Evolutionary conservation across 2,329 filamentous ascomycete genomes (phyloP).

Genomic region (Apiospora hydei): DNA sequence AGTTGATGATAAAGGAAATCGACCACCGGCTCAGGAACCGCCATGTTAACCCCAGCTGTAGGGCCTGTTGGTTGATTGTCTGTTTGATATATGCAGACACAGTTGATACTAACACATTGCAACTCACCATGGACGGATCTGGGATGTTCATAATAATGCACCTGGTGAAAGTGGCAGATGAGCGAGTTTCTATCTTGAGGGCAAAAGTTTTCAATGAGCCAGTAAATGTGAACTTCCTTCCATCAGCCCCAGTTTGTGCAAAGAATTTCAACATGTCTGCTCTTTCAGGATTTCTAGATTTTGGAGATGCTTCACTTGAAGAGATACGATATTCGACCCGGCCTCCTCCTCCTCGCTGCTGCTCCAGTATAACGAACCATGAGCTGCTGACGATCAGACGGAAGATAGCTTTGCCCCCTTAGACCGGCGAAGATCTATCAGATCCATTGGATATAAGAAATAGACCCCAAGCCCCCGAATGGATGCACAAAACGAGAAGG

Average conservation of each 20-base stretch:
- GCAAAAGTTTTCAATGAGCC: not conserved
- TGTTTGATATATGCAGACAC: too few relatives aligned
- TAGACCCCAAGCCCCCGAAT: not conserved
- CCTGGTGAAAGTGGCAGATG: not conserved
- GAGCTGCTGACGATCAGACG: not conserved
- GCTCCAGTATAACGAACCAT: not conserved
- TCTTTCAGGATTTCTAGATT: not conserved
- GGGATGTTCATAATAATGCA: too few relatives aligned
- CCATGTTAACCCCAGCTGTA: too few relatives aligned
- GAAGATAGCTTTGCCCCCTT: not conserved
- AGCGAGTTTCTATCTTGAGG: too few relatives aligned
- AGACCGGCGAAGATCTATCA: not conserved
- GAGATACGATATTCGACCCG: not conserved
- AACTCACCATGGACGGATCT: not conserved
- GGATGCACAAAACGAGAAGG: not conserved
- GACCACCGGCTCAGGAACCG: too few relatives aligned
- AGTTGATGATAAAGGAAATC: not conserved
- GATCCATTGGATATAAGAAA: not conserved
- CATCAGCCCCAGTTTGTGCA: too few relatives aligned
- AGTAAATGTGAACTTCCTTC: not conserved
- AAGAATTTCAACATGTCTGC: not conserved
- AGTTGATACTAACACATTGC: not conserved
- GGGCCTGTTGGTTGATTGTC: too few relatives aligned
- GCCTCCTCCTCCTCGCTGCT: not conserved
- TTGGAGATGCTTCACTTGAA: not conserved